Evolutionary conservation across 148 eudicot genomes (phyloP).

Genomic region (Arbutus unedo): DNA sequence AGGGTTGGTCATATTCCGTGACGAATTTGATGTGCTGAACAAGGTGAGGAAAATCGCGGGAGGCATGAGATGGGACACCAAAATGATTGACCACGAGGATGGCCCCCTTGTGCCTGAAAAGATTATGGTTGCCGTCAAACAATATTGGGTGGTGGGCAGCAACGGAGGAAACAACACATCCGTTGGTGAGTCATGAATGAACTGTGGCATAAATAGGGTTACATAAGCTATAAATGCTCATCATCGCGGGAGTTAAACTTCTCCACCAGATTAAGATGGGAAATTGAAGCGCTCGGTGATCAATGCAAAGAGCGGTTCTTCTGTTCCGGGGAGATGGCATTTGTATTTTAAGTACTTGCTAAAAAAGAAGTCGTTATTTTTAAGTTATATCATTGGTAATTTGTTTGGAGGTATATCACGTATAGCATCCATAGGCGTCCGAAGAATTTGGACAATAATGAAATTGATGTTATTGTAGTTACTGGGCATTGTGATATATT

Average conservation of each 20-base stretch:
- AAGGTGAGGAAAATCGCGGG: conserved; percentile 59
- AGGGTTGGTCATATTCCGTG: conserved; percentile 70
- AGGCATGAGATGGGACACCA: conserved; percentile 81
- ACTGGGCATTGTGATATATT: not conserved
- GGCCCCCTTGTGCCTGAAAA: conserved; percentile 85
- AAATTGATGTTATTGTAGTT: not conserved
- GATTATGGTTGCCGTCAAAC: conserved; percentile 56
- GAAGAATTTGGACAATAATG: not conserved
- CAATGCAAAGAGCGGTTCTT: not conserved
- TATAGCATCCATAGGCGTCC: not conserved
- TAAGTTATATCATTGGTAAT: too few species aligned
- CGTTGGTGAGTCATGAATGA: not conserved
- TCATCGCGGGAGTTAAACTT: not conserved
- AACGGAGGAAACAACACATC: conserved; percentile 36
- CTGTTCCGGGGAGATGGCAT: not conserved
- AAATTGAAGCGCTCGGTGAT: not conserved
- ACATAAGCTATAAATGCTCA: not conserved
- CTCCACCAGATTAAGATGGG: too few species aligned
- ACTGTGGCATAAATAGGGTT: not conserved
- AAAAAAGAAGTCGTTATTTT: not conserved
- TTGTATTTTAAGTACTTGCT: too few species aligned
- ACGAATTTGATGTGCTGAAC: conserved; percentile 66
- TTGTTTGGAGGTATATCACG: not conserved
- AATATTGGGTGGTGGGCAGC: conserved; percentile 54
- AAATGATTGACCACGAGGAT: conserved; percentile 82